Evolutionary conservation across 805 yeast species (phyloP).

Genomic region (Suhomyces emberorum): DNA sequence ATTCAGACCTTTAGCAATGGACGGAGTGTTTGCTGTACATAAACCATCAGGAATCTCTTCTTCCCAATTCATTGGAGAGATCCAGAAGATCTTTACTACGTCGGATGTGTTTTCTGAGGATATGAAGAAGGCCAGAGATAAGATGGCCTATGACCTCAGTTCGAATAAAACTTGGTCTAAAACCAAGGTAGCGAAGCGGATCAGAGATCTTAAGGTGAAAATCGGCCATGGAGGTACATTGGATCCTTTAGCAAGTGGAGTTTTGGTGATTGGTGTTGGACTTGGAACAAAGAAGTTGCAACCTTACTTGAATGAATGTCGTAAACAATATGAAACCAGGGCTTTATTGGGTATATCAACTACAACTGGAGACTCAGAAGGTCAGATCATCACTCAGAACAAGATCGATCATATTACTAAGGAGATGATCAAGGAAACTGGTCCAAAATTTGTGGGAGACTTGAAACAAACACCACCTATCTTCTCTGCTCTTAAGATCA

Average conservation of each 20-base stretch:
- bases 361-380: conserved; percentile 92
- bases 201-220: conserved; percentile 61
- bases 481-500: conserved; percentile 88
- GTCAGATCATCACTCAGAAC: conserved; percentile 64
- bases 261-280: conserved; percentile 88
- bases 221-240: conserved; percentile 98
- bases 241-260: conserved; percentile 96
- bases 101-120: conserved; percentile 57
- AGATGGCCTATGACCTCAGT: conserved; percentile 38
- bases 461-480: conserved; percentile 92
- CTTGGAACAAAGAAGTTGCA: conserved; percentile 81
- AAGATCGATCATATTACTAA: conserved; percentile 54
- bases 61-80: conserved; percentile 61
- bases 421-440: conserved; percentile 48
- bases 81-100: conserved; percentile 61
- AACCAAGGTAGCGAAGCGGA: conserved; percentile 49
- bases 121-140: conserved; percentile 47
- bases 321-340: conserved; percentile 76
- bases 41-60: conserved; percentile 88
- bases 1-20: conserved; percentile 46
- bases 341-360: conserved; percentile 89
- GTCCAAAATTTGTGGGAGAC: conserved; percentile 71
- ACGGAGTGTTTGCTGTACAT: conserved; percentile 88
- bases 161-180: conserved; percentile 40
- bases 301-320: conserved; percentile 67